Conservation (phyloP, 1,139 yeast genomes). For the Wickerhamomyces sp. region DNA sequence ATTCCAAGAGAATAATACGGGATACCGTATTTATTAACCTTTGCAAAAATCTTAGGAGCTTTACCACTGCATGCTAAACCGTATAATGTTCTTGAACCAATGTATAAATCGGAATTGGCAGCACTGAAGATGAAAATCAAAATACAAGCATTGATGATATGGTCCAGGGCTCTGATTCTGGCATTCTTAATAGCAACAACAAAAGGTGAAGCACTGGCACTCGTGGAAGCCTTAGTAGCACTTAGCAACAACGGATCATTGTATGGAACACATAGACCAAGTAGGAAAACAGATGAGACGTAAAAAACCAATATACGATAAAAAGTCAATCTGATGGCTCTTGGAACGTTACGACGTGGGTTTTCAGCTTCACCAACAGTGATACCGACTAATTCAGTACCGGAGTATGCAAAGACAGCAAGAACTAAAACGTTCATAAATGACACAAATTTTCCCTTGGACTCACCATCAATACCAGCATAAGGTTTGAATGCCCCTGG, state of each 20-base stretch:
- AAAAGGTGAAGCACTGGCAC: conserved; percentile 78
- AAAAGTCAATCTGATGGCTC: conserved; percentile 70
- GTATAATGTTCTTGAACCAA: conserved; percentile 64
- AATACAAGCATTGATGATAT: conserved; percentile 64
- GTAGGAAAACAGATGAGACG: conserved; percentile 55
- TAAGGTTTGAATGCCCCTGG: conserved; percentile 64
- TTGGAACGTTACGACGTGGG: conserved; percentile 72
- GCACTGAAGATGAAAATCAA: conserved; percentile 67
- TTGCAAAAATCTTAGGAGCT: conserved; percentile 57
- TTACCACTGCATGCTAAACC: conserved; percentile 57
- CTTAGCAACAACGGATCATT: conserved; percentile 50
- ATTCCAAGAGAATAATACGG: conserved; percentile 48
- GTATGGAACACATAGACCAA: conserved; percentile 74
- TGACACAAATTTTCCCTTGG: conserved; percentile 54
- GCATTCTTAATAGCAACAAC: conserved; percentile 60
- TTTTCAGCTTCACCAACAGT: conserved; percentile 75
- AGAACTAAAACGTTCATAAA: conserved; percentile 63
- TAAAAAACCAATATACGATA: conserved; percentile 73
- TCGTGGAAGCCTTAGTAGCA: conserved; percentile 36
- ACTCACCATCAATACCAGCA: conserved; percentile 45
- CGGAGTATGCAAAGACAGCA: conserved; percentile 69
- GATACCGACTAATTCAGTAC: conserved; percentile 72
- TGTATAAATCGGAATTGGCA: conserved; percentile 67
- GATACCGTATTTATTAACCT: conserved; percentile 60
- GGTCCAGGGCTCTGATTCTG: conserved; percentile 54